Conservation (phyloP, 2,329 filamentous ascomycete genomes). For the Thelonectria olida region DNA sequence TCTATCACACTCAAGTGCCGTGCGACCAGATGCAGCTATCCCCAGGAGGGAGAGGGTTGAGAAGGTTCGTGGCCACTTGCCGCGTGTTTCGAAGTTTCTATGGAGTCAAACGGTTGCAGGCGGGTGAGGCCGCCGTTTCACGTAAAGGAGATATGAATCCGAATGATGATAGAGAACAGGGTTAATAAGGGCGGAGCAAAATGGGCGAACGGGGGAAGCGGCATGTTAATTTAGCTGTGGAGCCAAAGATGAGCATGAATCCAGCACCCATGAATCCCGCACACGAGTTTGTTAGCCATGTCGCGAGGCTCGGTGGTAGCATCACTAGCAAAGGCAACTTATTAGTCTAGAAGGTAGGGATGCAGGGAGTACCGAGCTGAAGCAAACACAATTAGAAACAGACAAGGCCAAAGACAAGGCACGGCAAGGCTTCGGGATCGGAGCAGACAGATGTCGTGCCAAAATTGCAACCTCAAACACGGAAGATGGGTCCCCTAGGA, state of each 20-base stretch:
- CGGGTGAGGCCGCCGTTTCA: slow-evolving; percentile 37
- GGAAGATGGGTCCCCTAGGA: slow-evolving; percentile 22
- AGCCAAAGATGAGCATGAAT: slow-evolving; percentile 5
- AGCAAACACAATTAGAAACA: slow-evolving; percentile 6
- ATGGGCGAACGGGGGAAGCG: slow-evolving; percentile 11
- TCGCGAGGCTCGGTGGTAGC: slow-evolving; percentile 1
- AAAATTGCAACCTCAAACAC: slow-evolving; percentile 35
- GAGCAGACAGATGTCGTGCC: slow-evolving; percentile 25
- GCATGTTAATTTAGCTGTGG: slow-evolving; percentile 21
- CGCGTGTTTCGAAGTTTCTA: slow-evolving; percentile 37
- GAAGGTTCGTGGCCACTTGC: slow-evolving; percentile 29
- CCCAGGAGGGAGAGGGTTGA: slow-evolving; percentile 21
- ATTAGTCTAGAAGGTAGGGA: slow-evolving; percentile 3
- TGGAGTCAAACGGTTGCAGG: slow-evolving; percentile 30
- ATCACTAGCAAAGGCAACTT: neutral
- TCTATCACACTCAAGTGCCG: slow-evolving; percentile 20
- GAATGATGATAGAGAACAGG: slow-evolving; percentile 29
- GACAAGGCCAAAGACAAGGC: neutral
- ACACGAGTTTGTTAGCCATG: slow-evolving; percentile 4
- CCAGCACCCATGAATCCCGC: neutral
- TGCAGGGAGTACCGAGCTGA: slow-evolving; percentile 1
- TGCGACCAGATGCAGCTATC: slow-evolving; percentile 25
- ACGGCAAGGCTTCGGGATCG: slow-evolving; percentile 20
- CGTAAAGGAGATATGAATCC: slow-evolving; percentile 22
- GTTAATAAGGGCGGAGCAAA: slow-evolving; percentile 20